phyloP scores from a whole-genome alignment of 2,329 filamentous ascomycete genomes.

The Exserohilum rostratum region DNA sequence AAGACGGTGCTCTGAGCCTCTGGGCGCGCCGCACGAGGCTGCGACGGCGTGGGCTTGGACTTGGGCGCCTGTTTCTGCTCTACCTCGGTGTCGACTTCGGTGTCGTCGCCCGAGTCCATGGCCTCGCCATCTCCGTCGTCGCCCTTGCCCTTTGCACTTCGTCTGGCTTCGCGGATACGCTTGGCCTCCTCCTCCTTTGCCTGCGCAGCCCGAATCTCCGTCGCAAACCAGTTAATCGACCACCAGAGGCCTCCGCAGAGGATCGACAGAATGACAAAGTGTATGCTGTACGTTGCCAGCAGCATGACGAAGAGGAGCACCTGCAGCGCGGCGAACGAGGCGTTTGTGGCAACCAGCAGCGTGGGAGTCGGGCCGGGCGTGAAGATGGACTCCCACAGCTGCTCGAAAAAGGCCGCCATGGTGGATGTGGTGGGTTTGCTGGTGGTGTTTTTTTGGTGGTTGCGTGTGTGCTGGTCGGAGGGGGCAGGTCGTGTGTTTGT shows the following conservation, averaged over 20 bases:
- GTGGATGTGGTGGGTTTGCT: background rate
- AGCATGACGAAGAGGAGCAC: conserved; percentile 77
- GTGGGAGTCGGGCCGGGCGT: conserved; percentile 88
- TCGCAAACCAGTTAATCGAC: conserved; percentile 95
- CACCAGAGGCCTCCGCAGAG: conserved; percentile 86
- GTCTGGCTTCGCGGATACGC: conserved; percentile 49
- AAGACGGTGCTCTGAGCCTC: conserved; percentile 46
- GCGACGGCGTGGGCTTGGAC: conserved; percentile 16
- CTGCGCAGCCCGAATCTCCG: conserved; percentile 61
- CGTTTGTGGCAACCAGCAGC: conserved; percentile 87
- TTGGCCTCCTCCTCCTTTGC: conserved; percentile 58
- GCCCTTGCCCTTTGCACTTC: conserved; percentile 50
- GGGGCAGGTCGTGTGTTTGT: too few relatives aligned
- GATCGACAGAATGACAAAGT: conserved; percentile 82
- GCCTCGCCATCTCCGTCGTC: conserved; percentile 41
- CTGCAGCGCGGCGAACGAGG: conserved; percentile 85
- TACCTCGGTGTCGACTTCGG: conserved; percentile 51
- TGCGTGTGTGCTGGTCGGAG: background rate
- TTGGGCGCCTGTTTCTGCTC: conserved; percentile 37
- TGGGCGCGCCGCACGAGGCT: conserved; percentile 23
- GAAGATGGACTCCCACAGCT: conserved; percentile 93
- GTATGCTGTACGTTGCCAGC: conserved; percentile 81
- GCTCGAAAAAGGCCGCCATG: conserved; percentile 64
- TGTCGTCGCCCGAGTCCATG: conserved; percentile 54
- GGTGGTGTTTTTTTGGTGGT: background rate